Evolutionary conservation across 441 rosid species (phyloP).

Genomic region (Dalechampia spathulata): DNA sequence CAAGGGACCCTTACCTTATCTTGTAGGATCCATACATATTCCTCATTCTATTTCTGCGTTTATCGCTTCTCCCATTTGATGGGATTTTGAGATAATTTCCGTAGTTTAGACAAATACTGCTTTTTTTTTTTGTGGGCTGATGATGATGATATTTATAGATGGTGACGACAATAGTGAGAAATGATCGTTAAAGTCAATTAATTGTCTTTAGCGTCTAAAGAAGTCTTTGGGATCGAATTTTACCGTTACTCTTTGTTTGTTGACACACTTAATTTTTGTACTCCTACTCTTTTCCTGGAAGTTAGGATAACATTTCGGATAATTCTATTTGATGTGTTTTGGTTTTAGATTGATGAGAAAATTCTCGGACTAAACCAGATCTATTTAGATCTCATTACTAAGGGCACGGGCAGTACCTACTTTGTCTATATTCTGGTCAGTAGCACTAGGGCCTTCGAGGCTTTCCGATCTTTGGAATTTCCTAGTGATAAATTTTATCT

Average conservation of each 20-base stretch:
- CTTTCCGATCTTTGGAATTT: too few relatives aligned
- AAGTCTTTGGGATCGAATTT: background rate
- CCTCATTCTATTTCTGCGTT: slow-evolving; percentile 3
- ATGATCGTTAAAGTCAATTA: background rate
- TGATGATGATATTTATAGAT: slow-evolving; percentile 3
- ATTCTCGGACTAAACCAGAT: too few relatives aligned
- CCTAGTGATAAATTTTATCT: too few relatives aligned
- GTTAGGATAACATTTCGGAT: too few relatives aligned
- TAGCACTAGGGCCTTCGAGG: too few relatives aligned
- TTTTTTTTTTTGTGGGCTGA: slow-evolving; percentile 8
- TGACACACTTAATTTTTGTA: too few relatives aligned
- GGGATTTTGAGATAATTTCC: slow-evolving; percentile 3
- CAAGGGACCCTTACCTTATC: background rate
- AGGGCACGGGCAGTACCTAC: too few relatives aligned
- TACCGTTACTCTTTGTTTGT: slow-evolving; percentile 1
- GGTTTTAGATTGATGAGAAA: too few relatives aligned
- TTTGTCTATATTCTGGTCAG: too few relatives aligned
- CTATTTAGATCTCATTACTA: too few relatives aligned
- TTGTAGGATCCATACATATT: slow-evolving; percentile 2
- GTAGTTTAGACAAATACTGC: slow-evolving; percentile 7
- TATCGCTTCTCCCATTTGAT: slow-evolving; percentile 4
- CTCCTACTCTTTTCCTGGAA: too few relatives aligned
- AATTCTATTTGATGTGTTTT: too few relatives aligned
- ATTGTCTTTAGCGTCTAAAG: background rate
- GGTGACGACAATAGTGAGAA: slow-evolving; percentile 3